phyloP scores from a whole-genome alignment of 371 early-diverging fungal species.

The Rhizopus stolonifer region DNA sequence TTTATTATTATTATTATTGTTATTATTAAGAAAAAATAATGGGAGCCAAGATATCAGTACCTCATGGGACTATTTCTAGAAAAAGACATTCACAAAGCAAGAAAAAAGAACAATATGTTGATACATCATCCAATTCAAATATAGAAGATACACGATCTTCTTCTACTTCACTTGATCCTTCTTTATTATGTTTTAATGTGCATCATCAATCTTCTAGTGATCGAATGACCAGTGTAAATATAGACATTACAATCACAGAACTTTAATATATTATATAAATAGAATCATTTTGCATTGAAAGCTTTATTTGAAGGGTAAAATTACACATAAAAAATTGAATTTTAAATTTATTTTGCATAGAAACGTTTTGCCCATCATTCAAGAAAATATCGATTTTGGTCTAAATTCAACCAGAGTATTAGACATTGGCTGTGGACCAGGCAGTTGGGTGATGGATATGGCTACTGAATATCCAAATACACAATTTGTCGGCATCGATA shows the following conservation, averaged over 20 bases:
- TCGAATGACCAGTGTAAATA: not conserved
- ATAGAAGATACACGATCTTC: too few relatives aligned
- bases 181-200: not conserved
- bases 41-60: too few relatives aligned
- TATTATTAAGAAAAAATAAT: too few relatives aligned
- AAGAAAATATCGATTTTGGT: constrained; percentile 12
- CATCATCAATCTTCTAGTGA: not conserved
- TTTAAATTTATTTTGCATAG: too few relatives aligned
- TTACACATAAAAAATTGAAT: not conserved
- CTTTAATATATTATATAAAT: not conserved
- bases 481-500: constrained; percentile 45
- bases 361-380: constrained; percentile 7
- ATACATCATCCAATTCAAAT: too few relatives aligned
- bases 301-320: constrained; percentile 1
- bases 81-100: too few relatives aligned
- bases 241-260: not conserved
- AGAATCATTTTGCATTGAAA: constrained; percentile 1
- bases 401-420: constrained; percentile 6
- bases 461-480: constrained; percentile 47
- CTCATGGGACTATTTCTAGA: too few relatives aligned
- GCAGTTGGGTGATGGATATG: constrained; percentile 43
- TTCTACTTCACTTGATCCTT: constrained; percentile 1
- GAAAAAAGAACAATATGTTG: too few relatives aligned
- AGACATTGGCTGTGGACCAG: constrained; percentile 32
- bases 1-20: too few relatives aligned